Conservation (phyloP, 371 early-diverging fungal genomes). For the Mucor irregularis region DNA sequence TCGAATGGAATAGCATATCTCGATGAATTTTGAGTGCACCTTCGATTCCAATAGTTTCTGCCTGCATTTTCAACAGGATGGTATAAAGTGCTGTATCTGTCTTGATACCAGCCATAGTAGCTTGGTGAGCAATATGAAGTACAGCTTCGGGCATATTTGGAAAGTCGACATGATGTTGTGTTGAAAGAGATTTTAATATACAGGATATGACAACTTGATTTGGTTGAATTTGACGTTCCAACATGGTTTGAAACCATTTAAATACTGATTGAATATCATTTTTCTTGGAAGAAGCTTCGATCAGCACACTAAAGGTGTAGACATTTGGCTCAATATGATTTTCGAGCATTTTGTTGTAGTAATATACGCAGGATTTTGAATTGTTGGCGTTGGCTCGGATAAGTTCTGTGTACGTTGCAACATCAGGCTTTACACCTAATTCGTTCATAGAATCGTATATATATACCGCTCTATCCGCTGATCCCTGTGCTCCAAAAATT, state of each 20-base stretch:
- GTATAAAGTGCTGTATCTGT: slow-evolving; percentile 43
- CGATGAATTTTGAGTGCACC: slow-evolving; percentile 38
- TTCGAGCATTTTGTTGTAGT: slow-evolving; percentile 46
- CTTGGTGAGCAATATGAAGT: slow-evolving; percentile 34
- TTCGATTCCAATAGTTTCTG: slow-evolving; percentile 27
- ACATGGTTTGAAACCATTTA: slow-evolving; percentile 48
- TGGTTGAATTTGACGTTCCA: slow-evolving; percentile 24
- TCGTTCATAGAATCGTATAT: slow-evolving; percentile 42
- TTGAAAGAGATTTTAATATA: slow-evolving; percentile 34
- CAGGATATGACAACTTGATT: slow-evolving; percentile 33
- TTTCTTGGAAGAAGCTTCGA: slow-evolving; percentile 36
- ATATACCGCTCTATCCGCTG: slow-evolving; percentile 29
- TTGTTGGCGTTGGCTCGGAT: slow-evolving; percentile 40
- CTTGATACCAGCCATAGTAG: slow-evolving; percentile 35
- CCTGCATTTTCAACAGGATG: slow-evolving; percentile 36
- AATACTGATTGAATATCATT: slow-evolving; percentile 29
- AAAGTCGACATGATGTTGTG: slow-evolving; percentile 4
- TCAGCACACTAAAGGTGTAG: slow-evolving; percentile 52
- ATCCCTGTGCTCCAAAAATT: slow-evolving; percentile 43
- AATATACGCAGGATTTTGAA: slow-evolving; percentile 28
- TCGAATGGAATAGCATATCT: slow-evolving; percentile 34
- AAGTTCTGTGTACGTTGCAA: slow-evolving; percentile 48
- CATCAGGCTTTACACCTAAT: slow-evolving; percentile 43
- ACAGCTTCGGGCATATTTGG: slow-evolving; percentile 22
- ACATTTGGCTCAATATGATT: slow-evolving; percentile 42